Evolutionary conservation across 805 yeast genomes (phyloP), one percentile per base, ranked within the genome.

Genomic region (Ogataea naganishii): DNA sequence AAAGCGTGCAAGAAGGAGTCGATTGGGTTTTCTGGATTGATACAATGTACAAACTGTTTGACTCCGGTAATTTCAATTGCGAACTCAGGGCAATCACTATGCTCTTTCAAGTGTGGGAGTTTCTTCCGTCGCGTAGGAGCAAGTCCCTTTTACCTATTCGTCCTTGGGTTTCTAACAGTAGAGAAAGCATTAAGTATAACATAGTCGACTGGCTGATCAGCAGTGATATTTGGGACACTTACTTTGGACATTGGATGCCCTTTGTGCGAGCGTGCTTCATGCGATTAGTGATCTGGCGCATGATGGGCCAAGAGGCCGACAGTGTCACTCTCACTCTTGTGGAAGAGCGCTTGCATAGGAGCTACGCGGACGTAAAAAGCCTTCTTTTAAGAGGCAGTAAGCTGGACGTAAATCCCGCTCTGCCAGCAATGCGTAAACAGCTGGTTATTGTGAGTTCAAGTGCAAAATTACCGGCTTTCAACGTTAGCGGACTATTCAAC

Each of bases 11-110:
- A 7, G 10, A 20, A 24, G 13, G 19, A 7, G 53, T 82, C 15
- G 71, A 80, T 55, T 84, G 94, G 92, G 58, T 61, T 29, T 83
- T 85, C 46, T 84, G 95, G 95, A 50, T 79, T 6, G 60, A 64
- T 31, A 76, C 80, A 11, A 51, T 62, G 10, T 55, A 69, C 35
- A 59, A 71, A 33, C 69, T 83, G 76, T 49, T 83, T n/a, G 45
- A 59, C 6, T 72, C 84, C 6, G 74, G 72, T 26, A 81, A 72
- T 48, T 62, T 74, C 39, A 76, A 72, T 39, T 66, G 69, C 14
- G 74, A 80, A 37, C 57, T 80, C 14, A 70, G 81, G 36, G 72
- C 75, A 10, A 49, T 84, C 22, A 72, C 86, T 4, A 66, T 76
- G 33, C 49, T 84, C 31, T 83, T 75, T 57, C 80, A 82, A 48